phyloP scores from a whole-genome alignment of 495 filamentous ascomycete species.

The Immersiella caudata region DNA sequence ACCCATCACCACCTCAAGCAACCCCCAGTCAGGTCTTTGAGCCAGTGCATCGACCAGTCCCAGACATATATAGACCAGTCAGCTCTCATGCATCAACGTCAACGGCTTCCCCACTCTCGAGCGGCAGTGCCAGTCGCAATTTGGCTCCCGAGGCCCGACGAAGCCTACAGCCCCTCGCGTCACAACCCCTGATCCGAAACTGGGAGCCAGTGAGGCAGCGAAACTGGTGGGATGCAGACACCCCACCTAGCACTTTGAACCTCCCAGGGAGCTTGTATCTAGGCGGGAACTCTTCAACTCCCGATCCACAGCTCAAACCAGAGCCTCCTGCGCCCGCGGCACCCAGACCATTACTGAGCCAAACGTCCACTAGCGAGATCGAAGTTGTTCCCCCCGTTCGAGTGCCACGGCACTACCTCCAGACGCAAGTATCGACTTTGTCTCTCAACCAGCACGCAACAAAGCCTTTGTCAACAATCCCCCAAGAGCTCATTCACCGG shows the following conservation, averaged over 20 bases:
- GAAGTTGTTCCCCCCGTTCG: neutral
- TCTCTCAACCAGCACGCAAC: neutral
- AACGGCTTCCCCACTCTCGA: neutral
- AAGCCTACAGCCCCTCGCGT: neutral
- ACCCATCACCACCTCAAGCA: neutral
- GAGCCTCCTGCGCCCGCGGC: neutral
- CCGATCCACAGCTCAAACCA: neutral
- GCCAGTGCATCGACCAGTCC: neutral
- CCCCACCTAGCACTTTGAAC: neutral
- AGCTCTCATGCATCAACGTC: neutral
- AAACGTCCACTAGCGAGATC: neutral
- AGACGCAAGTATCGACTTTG: neutral
- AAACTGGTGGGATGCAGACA: neutral
- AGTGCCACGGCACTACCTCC: neutral
- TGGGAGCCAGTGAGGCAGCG: neutral
- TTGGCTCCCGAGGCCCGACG: neutral
- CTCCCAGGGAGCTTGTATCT: neutral
- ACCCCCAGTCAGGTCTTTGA: neutral
- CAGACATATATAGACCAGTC: neutral
- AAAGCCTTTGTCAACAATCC: slow-evolving; percentile 7
- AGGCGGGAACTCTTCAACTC: neutral
- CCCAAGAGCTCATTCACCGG: slow-evolving; percentile 10
- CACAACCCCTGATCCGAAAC: neutral
- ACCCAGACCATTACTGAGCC: neutral
- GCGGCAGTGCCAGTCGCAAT: neutral